Percentiles rank a stretch among this genome's conserved stretches.
phyloP scores from a whole-genome alignment of 768 basidiomycete genomes.

The Russula sp. region DNA sequence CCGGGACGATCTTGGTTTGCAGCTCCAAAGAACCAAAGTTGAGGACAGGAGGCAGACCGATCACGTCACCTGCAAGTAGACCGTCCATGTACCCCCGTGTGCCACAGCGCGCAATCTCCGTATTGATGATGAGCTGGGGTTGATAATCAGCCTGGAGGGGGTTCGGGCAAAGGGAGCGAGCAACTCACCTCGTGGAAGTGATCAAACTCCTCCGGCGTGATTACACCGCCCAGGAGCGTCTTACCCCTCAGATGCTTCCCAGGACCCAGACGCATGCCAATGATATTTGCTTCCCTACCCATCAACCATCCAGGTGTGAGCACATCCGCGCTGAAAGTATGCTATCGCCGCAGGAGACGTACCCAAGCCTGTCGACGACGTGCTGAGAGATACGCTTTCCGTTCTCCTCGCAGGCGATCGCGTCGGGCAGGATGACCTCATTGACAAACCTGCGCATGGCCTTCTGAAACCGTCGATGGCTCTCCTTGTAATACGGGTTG shows the following conservation, averaged over 20 bases:
- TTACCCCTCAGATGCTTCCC: slow-evolving; percentile 81
- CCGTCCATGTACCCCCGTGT: slow-evolving; percentile 88
- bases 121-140: slow-evolving; percentile 62
- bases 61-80: slow-evolving; percentile 71
- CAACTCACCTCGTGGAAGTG: slow-evolving; percentile 82
- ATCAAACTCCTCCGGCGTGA: slow-evolving; percentile 81
- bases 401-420: slow-evolving; percentile 70
- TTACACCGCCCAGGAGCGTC: slow-evolving; percentile 64
- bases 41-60: slow-evolving; percentile 82
- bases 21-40: slow-evolving; percentile 81
- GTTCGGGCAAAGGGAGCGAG: neutral
- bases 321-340: neutral
- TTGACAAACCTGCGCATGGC: slow-evolving; percentile 71
- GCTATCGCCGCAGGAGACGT: slow-evolving; percentile 25
- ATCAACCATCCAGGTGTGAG: neutral
- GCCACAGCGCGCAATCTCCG: slow-evolving; percentile 76
- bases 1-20: slow-evolving; percentile 60
- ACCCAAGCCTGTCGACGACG: slow-evolving; percentile 82
- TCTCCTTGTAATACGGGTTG: slow-evolving; percentile 71
- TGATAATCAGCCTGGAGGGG: neutral
- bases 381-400: slow-evolving; percentile 82
- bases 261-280: slow-evolving; percentile 87
- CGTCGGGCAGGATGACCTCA: slow-evolving; percentile 69
- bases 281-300: slow-evolving; percentile 61
- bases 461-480: slow-evolving; percentile 67